Evolutionary conservation across 2,329 filamentous ascomycete genomes (phyloP).

Genomic region (Diplocarpon rosae): DNA sequence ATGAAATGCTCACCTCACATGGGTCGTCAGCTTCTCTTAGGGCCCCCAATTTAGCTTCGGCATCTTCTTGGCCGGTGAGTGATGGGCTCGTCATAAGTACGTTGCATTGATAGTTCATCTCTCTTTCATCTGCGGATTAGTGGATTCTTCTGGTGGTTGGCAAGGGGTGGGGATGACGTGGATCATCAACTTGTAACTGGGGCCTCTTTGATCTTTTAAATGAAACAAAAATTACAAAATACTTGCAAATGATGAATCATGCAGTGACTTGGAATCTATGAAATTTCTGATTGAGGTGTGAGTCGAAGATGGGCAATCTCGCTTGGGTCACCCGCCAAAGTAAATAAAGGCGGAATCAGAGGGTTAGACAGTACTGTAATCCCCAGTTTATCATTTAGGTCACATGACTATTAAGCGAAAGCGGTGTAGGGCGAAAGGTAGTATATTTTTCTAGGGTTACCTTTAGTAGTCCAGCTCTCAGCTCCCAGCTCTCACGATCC

Average conservation of each 20-base stretch:
- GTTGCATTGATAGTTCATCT: not conserved
- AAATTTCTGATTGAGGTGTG: not conserved
- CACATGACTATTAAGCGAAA: too few relatives aligned
- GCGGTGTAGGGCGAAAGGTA: too few relatives aligned
- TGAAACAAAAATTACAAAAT: not conserved
- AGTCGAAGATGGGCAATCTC: not conserved
- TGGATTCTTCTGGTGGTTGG: not conserved
- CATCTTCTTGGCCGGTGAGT: not conserved
- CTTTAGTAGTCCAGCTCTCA: too few relatives aligned
- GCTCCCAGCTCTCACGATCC: too few relatives aligned
- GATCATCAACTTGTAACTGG: not conserved
- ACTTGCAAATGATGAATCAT: too few relatives aligned
- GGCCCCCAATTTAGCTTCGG: not conserved
- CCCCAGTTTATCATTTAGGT: too few relatives aligned
- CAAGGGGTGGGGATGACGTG: not conserved
- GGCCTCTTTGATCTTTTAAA: not conserved
- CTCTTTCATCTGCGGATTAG: not conserved
- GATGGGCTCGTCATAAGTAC: conserved; percentile 1
- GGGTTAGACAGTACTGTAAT: too few relatives aligned
- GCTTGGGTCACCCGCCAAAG: not conserved
- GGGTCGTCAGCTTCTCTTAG: conserved; percentile 1
- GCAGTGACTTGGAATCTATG: too few relatives aligned
- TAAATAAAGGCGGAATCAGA: not conserved
- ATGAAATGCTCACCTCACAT: conserved; percentile 6
- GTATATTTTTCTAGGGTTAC: too few relatives aligned